These are phyloP conservation scores for Pyronema domesticum DNA, from an alignment of 495 filamentous ascomycete species.

Conservation along the genomic window DNA sequence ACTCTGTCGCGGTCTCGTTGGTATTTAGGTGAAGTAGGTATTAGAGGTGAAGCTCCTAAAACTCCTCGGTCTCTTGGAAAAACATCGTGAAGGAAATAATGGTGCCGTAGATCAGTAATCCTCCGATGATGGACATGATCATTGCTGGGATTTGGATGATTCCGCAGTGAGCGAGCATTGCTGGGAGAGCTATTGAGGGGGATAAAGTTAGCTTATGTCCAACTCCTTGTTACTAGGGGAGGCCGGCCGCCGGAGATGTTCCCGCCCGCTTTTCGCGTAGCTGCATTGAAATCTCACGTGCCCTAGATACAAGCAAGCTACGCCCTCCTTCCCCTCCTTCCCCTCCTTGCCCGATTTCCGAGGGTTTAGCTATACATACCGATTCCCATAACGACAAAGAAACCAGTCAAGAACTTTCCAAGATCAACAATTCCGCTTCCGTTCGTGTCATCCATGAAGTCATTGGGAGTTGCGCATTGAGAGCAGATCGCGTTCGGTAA, in stretches of 20 bases:
- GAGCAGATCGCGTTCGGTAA: constrained; percentile 90
- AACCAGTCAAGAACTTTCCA: constrained; percentile 85
- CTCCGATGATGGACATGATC: constrained; percentile 86
- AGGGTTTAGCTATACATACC: constrained; percentile 40
- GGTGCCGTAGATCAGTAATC: constrained; percentile 87
- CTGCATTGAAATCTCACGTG: too few species aligned
- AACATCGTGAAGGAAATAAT: constrained; percentile 97
- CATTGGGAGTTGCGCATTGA: constrained; percentile 79
- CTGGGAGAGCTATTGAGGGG: constrained; percentile 55
- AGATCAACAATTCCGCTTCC: constrained; percentile 73
- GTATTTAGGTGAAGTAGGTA: too few species aligned
- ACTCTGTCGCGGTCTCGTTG: too few species aligned
- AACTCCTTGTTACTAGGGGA: background rate
- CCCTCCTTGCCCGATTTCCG: background rate
- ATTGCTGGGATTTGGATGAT: constrained; percentile 70
- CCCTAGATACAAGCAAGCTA: background rate
- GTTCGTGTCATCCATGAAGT: constrained; percentile 69
- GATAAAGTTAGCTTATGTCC: background rate
- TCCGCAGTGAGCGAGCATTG: constrained; percentile 65
- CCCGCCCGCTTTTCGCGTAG: background rate
- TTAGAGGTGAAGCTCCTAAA: constrained; percentile 24
- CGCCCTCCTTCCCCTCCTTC: background rate
- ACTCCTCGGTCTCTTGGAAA: constrained; percentile 92
- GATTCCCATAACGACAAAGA: constrained; percentile 94
- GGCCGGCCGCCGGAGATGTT: constrained; percentile 1